Evolutionary conservation across 768 basidiomycete genomes (phyloP).

Genomic region (Trametes cubensis): DNA sequence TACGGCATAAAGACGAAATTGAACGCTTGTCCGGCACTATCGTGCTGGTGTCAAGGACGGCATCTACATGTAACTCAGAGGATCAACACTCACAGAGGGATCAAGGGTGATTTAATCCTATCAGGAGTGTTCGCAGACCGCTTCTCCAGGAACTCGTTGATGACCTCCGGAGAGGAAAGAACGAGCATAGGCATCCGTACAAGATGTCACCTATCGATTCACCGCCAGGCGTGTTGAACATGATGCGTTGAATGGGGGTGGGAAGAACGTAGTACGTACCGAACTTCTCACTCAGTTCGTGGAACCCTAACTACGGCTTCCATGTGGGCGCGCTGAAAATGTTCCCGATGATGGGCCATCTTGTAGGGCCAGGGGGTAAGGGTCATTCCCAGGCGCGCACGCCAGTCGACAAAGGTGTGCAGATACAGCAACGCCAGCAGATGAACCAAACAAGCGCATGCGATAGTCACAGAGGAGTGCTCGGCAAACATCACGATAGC

Average conservation of each 20-base stretch:
- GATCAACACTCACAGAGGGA: slow-evolving; percentile 1
- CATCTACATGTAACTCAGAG: neutral
- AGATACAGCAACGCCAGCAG: neutral
- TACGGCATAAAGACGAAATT: slow-evolving; percentile 22
- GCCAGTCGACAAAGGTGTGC: neutral
- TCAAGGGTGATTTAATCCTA: slow-evolving; percentile 1
- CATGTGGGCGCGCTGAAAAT: slow-evolving; percentile 22
- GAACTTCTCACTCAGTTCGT: slow-evolving; percentile 26
- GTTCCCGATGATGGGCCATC: slow-evolving; percentile 29
- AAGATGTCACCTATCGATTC: slow-evolving; percentile 18
- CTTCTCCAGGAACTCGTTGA: slow-evolving; percentile 28
- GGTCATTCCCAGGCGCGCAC: slow-evolving; percentile 1
- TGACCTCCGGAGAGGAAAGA: slow-evolving; percentile 14
- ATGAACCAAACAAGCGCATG: neutral
- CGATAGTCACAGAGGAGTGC: neutral
- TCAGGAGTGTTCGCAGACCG: slow-evolving; percentile 29
- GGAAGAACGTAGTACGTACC: too few relatives aligned
- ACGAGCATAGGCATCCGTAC: slow-evolving; percentile 23
- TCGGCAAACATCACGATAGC: neutral
- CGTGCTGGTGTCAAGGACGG: neutral
- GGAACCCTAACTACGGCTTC: slow-evolving; percentile 24
- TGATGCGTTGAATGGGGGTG: neutral
- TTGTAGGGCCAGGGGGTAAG: slow-evolving; percentile 32
- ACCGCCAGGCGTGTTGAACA: slow-evolving; percentile 18
- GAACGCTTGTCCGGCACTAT: slow-evolving; percentile 18